A percentile compares a stretch with the other conserved stretches of the same genome.
These are phyloP conservation scores for Phaffia tasmanica DNA, from an alignment of 768 basidiomycete genomes.

Conservation along the genomic window DNA sequence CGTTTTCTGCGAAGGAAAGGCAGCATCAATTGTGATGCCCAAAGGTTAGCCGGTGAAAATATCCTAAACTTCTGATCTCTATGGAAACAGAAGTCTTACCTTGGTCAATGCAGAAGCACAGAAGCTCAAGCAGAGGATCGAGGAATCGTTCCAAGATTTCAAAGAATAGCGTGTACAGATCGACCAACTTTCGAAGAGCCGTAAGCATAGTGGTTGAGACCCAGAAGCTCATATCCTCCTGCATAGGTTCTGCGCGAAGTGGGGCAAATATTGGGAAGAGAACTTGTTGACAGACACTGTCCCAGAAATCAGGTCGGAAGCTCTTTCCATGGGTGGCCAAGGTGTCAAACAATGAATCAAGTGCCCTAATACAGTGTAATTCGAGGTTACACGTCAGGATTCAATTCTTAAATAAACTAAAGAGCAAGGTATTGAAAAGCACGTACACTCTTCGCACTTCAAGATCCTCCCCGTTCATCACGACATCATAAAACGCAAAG, in stretches of 20 bases:
- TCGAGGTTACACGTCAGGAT: neutral
- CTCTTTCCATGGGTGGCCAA: slow-evolving; percentile 76
- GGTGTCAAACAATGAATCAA: slow-evolving; percentile 92
- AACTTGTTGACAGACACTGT: slow-evolving; percentile 88
- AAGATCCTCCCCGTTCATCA: slow-evolving; percentile 98
- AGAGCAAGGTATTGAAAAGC: neutral
- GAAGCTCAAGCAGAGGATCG: slow-evolving; percentile 82
- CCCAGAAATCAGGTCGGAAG: slow-evolving; percentile 91
- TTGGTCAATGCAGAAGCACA: slow-evolving; percentile 97
- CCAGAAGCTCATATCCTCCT: slow-evolving; percentile 99
- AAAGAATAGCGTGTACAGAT: slow-evolving; percentile 92
- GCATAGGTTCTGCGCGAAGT: slow-evolving; percentile 85
- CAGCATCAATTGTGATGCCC: slow-evolving; percentile 20
- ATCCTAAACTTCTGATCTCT: neutral
- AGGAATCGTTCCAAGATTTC: slow-evolving; percentile 77
- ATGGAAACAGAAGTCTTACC: slow-evolving; percentile 45
- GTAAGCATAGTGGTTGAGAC: slow-evolving; percentile 98
- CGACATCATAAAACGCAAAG: slow-evolving; percentile 98
- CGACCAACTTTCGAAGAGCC: slow-evolving; percentile 85
- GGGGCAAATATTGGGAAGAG: slow-evolving; percentile 98
- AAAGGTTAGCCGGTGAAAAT: slow-evolving; percentile 1
- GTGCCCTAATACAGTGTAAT: slow-evolving; percentile 49
- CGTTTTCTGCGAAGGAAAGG: slow-evolving; percentile 59
- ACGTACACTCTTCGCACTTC: slow-evolving; percentile 91
- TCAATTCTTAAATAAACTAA: slow-evolving; percentile 7